Base-by-base conservation (phyloP, 176 grass and related monocot species). In the Avena sativa region DNA sequence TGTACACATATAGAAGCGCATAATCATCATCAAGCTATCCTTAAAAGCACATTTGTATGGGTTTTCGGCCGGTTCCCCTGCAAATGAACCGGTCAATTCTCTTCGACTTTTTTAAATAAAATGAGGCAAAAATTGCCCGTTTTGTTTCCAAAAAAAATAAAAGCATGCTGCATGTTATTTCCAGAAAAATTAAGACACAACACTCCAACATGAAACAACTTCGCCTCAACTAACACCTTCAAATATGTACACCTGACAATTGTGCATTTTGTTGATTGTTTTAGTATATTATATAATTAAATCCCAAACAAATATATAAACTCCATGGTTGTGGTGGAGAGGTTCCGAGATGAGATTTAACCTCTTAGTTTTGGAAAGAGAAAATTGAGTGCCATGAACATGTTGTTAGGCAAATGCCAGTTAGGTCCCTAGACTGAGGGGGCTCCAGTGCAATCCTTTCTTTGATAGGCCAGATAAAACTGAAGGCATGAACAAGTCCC, bases 231-330 rank as follows among this genome's bases (percentile, higher is more conserved):
- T 68, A 21, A 61, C 59, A 76, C 13, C 11, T 82, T 55, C 23
- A 81, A 28, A 55, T 56, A 56, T 21, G 43, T 20, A 67, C n/a
- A 26, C 6, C 9, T 59, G 32, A 7, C 23, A 17, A 51, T 28
- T 25, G 28, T 82, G 48, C 13, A 55, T 80, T 75, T 10, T 25
- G 23, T 83, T 23, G 36, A 25, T 48, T 68, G 53, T 34, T 74
- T 86, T 23, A 49, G 70, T 79, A 4, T 83, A 8, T 48, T 82
- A 25, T 8, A 77, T 65, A 44, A 16, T 36, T 56, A 52, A 67
- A 25, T 83, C 23, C 13, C 40, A 12, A 21, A 73, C 17, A 70
- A 32, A 11, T 46, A 73, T 23, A 5, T 51, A 59, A 70, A 78
- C 76, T 88, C 9, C 69, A 21, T 2, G 44, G 43, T 43, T 16